These are phyloP conservation scores for Dictyostelium brefeldianum DNA, from an alignment of 78 protist species.

Conservation along the genomic window DNA sequence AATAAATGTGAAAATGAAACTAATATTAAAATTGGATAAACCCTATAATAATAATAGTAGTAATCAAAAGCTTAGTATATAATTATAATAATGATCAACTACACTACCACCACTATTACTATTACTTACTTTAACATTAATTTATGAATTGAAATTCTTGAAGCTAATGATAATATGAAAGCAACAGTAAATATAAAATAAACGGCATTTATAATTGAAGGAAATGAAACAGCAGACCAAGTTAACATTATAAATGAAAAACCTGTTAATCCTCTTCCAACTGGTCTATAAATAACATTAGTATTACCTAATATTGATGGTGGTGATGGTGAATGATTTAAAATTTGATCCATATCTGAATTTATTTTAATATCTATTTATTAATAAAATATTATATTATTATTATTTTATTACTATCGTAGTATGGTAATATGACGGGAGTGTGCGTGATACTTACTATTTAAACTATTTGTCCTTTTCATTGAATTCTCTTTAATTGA, in stretches of 20 bases:
- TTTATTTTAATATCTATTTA: conserved; percentile 18
- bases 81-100: no score
- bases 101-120: background rate
- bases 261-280: conserved; percentile 29
- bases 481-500: background rate
- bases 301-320: background rate
- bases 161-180: conserved; percentile 27
- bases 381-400: background rate
- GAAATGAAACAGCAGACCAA: conserved; percentile 37
- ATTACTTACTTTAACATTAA: conserved; percentile 39
- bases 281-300: conserved; percentile 26
- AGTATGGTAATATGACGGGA: no score
- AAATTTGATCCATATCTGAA: conserved; percentile 5
- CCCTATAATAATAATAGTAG: background rate
- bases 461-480: background rate
- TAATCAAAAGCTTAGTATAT: no score
- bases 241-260: conserved; percentile 52
- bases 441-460: background rate
- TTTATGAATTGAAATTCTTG: conserved; percentile 48
- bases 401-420: background rate
- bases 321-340: background rate
- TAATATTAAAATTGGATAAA: conserved; percentile 38
- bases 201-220: conserved; percentile 49
- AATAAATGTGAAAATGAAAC: conserved; percentile 39
- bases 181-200: conserved; percentile 47